These are phyloP conservation scores for Spergularia bocconei DNA, from an alignment of 148 eudicot species.

Conservation along the genomic window DNA sequence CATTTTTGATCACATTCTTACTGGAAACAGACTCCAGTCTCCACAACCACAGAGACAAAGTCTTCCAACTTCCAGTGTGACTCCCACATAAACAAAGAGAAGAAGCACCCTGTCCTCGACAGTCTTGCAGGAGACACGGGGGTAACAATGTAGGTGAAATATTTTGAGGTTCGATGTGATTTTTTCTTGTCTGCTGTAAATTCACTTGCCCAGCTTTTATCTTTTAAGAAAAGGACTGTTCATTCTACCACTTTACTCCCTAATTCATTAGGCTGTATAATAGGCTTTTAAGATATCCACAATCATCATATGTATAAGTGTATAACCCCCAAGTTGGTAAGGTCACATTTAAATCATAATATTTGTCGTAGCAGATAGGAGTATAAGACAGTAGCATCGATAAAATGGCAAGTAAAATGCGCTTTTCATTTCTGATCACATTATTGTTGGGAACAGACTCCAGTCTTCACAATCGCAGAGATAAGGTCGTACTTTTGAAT, in stretches of 20 bases:
- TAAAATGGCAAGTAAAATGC: background rate
- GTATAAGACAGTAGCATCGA: background rate
- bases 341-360: background rate
- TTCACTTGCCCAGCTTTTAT: too few relatives aligned
- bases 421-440: background rate
- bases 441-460: background rate
- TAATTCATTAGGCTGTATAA: background rate
- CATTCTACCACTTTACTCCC: background rate
- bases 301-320: background rate
- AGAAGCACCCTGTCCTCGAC: too few relatives aligned
- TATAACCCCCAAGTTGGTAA: background rate
- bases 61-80: too few relatives aligned
- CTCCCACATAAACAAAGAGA: too few relatives aligned
- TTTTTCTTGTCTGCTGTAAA: too few relatives aligned
- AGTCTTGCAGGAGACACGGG: too few relatives aligned
- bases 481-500: background rate
- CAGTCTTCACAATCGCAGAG: background rate
- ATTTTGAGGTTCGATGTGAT: too few relatives aligned
- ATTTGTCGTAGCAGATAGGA: background rate
- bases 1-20: background rate
- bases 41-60: background rate
- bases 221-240: background rate
- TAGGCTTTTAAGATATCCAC: background rate
- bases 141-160: too few relatives aligned
- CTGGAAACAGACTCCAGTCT: background rate